Conservation (phyloP, 352 stramenopile genomes). For the Phytophthora pisi region DNA sequence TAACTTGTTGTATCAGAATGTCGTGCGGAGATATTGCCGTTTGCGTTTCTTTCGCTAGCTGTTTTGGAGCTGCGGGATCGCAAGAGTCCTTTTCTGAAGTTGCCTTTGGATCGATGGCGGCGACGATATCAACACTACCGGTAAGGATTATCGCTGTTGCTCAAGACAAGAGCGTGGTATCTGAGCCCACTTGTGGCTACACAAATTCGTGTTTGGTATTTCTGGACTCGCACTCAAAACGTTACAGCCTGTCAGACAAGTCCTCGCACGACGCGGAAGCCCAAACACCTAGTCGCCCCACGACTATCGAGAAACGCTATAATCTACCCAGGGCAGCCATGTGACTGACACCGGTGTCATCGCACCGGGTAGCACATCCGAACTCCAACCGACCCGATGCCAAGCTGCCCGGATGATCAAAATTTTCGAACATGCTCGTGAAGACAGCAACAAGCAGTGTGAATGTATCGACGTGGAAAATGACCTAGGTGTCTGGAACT, state of each 20-base stretch:
- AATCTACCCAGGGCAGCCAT: neutral
- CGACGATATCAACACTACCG: neutral
- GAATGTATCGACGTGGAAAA: neutral
- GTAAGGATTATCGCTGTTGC: neutral
- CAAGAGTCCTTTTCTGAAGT: no score
- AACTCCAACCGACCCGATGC: neutral
- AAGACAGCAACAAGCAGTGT: no score
- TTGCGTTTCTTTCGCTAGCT: no score
- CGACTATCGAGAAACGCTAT: constrained; percentile 1
- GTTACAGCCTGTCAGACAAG: constrained; percentile 7
- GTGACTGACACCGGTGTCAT: neutral
- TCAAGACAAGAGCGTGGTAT: constrained; percentile 6
- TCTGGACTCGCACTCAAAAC: neutral
- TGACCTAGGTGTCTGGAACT: neutral
- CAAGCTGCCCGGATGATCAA: neutral
- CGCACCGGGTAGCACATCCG: neutral
- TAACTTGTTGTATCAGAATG: no score
- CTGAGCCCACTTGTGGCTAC: constrained; percentile 12
- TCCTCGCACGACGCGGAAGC: neutral
- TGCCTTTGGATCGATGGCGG: neutral
- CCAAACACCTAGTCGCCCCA: neutral
- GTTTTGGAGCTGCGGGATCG: neutral
- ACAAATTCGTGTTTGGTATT: constrained; percentile 7
- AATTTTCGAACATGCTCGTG: neutral
- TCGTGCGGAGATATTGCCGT: no score